phyloP scores from a whole-genome alignment of 192 early-diverging fungal genomes.

The Podila clonocystis region DNA sequence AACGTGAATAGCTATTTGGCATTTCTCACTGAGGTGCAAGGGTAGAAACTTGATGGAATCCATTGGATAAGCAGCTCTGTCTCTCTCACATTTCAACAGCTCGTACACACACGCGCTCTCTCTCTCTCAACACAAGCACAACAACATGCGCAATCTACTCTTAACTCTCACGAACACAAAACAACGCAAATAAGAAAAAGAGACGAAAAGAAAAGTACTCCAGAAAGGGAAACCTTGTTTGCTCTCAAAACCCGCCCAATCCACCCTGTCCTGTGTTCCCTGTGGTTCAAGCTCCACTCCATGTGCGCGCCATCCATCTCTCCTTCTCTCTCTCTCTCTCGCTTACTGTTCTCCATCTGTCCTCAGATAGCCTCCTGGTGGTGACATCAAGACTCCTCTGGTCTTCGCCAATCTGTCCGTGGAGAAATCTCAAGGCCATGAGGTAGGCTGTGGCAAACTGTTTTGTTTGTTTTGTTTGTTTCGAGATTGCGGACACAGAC shows the following conservation, averaged over 20 bases:
- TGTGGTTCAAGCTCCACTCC: no score
- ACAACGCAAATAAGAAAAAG: not conserved
- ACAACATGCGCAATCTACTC: no score
- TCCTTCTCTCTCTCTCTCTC: not conserved
- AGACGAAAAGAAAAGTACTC: not conserved
- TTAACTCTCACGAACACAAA: not conserved
- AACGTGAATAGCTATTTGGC: no score
- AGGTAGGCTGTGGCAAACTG: not conserved
- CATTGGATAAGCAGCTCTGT: not conserved
- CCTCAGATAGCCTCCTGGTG: not conserved
- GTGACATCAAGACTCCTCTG: not conserved
- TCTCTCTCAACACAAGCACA: no score
- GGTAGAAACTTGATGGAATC: not conserved
- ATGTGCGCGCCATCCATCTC: no score
- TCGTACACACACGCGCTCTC: no score
- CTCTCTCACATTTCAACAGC: no score
- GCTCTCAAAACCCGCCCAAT: not conserved
- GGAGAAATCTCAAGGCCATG: constrained; percentile 6
- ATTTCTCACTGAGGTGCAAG: not conserved
- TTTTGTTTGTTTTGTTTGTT: not conserved
- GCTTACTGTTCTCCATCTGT: not conserved
- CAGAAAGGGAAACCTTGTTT: not conserved
- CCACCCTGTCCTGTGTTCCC: not conserved
- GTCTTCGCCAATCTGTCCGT: not conserved
- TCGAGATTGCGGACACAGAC: not conserved